phyloP scores from a whole-genome alignment of 139 green algal species.

The Haematococcus lacustris region DNA sequence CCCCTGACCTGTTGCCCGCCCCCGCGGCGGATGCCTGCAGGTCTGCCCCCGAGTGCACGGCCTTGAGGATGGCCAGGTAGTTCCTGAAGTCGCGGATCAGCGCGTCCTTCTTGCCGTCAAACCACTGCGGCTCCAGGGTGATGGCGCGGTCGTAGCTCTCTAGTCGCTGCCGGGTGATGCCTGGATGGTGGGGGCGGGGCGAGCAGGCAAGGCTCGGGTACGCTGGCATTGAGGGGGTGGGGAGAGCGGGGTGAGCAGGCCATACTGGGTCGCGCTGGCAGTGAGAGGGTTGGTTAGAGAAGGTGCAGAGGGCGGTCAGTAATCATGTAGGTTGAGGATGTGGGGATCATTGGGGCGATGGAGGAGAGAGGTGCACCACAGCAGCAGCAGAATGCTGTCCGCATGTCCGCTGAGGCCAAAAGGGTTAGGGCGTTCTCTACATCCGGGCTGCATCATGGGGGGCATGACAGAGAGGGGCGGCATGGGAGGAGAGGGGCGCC shows the following conservation, averaged over 20 bases:
- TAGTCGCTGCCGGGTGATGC: slow-evolving; percentile 81
- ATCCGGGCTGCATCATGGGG: too few relatives aligned
- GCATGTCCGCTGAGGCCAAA: too few relatives aligned
- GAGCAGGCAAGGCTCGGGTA: too few relatives aligned
- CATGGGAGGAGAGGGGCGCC: too few relatives aligned
- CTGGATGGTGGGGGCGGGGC: slow-evolving; percentile 16
- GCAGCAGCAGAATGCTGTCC: too few relatives aligned
- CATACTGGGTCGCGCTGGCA: too few relatives aligned
- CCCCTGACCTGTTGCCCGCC: slow-evolving; percentile 27
- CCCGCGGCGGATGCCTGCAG: slow-evolving; percentile 50
- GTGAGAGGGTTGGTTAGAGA: too few relatives aligned
- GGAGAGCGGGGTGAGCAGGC: too few relatives aligned
- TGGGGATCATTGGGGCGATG: background rate
- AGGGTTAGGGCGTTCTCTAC: too few relatives aligned
- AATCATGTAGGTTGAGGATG: background rate
- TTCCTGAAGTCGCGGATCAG: slow-evolving; percentile 88
- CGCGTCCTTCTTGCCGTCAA: slow-evolving; percentile 69
- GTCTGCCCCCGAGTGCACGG: slow-evolving; percentile 80
- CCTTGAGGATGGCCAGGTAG: slow-evolving; percentile 94
- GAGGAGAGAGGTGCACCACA: too few relatives aligned
- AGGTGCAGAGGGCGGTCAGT: background rate
- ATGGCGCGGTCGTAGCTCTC: slow-evolving; percentile 91
- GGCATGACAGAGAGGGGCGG: too few relatives aligned
- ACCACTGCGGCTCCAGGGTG: slow-evolving; percentile 72
- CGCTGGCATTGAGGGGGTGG: too few relatives aligned